Evolutionary conservation across 352 stramenopile species (phyloP).

Genomic region (Phytopythium sindhum): DNA sequence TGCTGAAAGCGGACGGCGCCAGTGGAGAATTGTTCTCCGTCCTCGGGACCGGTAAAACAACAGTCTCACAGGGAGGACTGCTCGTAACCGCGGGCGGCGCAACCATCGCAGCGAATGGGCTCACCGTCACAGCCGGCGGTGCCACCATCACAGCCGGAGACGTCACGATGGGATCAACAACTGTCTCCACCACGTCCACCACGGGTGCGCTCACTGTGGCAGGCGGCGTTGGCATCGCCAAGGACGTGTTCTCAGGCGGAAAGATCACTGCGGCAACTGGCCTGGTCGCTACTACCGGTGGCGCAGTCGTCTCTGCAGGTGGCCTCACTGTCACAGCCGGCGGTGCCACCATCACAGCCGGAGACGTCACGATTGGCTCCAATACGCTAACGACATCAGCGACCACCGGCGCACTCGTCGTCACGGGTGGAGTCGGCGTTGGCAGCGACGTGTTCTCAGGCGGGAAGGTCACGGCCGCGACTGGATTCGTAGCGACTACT

Average conservation of each 20-base stretch:
- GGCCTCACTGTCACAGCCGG: conserved; percentile 6
- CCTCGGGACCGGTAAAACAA: conserved; percentile 26
- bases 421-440: background rate
- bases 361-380: background rate
- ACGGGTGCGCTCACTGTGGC: background rate
- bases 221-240: background rate
- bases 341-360: background rate
- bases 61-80: conserved; percentile 26
- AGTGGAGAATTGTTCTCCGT: conserved; percentile 22
- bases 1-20: conserved; percentile 18
- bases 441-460: background rate
- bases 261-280: conserved; percentile 3
- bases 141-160: conserved; percentile 11
- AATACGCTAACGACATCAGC: background rate
- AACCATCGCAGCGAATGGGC: conserved; percentile 20
- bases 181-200: too few relatives aligned
- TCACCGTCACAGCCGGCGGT: conserved; percentile 7
- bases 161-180: too few relatives aligned
- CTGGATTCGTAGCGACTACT: background rate
- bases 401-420: background rate
- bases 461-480: background rate
- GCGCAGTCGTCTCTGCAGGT: background rate
- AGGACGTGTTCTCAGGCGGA: background rate
- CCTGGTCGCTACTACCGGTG: conserved; percentile 8
- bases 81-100: conserved; percentile 20